A percentile compares a stretch with the other conserved stretches of the same genome.
Conservation (phyloP, 2,329 filamentous ascomycete genomes). For the Aureobasidium namibiae region DNA sequence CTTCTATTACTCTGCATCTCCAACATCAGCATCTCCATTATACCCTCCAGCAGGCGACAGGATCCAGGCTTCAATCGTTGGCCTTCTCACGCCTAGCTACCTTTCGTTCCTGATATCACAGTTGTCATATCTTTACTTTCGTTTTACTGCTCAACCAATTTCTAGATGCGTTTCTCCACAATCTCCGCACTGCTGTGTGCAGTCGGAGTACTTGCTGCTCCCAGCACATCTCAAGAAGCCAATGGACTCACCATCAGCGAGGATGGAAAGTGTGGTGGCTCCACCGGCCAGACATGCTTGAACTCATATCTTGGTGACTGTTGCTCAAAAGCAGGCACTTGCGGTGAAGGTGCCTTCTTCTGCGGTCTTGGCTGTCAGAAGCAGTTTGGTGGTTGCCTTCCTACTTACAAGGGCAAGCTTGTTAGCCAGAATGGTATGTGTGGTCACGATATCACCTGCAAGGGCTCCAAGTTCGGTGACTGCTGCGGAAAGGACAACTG, state of each 20-base stretch:
- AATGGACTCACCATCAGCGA: not conserved
- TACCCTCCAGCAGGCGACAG: not conserved
- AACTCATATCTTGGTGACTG: conserved; percentile 9
- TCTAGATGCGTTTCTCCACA: not conserved
- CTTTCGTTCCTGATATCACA: not conserved
- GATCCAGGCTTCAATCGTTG: conserved; percentile 9
- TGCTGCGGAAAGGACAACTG: conserved; percentile 4
- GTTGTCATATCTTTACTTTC: not conserved
- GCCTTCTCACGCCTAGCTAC: not conserved
- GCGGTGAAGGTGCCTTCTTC: not conserved
- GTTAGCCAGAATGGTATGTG: conserved; percentile 4
- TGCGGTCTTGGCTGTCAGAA: conserved; percentile 9
- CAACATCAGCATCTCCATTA: not conserved
- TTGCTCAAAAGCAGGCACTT: not conserved
- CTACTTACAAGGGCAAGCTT: conserved; percentile 1
- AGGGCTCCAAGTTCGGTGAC: conserved; percentile 2
- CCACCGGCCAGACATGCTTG: conserved; percentile 4
- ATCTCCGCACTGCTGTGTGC: conserved; percentile 10
- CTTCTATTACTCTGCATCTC: not conserved
- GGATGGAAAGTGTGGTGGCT: conserved; percentile 3
- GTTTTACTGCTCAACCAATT: not conserved
- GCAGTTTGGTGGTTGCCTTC: not conserved
- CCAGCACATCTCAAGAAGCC: not conserved
- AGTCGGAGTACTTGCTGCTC: conserved; percentile 8
- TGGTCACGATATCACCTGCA: conserved; percentile 8